Conservation (phyloP, 2,329 filamentous ascomycete genomes). For the Colletotrichum graminicola region DNA sequence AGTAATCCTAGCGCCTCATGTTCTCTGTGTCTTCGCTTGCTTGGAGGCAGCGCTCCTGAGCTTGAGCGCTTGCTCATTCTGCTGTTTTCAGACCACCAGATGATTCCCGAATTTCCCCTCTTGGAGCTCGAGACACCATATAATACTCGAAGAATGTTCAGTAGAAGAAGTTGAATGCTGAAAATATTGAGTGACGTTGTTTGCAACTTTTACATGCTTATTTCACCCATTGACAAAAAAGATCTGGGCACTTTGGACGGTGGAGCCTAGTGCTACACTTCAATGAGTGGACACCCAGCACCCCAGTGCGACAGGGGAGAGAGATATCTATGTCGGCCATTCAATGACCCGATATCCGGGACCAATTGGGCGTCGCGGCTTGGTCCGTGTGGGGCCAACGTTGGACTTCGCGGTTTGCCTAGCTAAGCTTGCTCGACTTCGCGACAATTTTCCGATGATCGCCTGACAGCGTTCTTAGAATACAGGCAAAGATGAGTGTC, state of each 20-base stretch:
- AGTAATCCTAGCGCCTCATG: slow-evolving; percentile 48
- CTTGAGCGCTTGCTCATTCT: slow-evolving; percentile 38
- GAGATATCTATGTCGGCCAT: background rate
- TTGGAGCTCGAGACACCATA: no score
- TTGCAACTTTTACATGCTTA: background rate
- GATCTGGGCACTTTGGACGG: background rate
- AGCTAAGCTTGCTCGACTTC: slow-evolving; percentile 23
- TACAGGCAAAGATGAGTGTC: slow-evolving; percentile 68
- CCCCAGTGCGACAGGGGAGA: no score
- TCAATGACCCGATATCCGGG: slow-evolving; percentile 24
- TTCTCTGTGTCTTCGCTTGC: slow-evolving; percentile 43
- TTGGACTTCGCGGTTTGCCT: slow-evolving; percentile 24
- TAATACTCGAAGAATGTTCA: background rate
- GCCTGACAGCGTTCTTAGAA: slow-evolving; percentile 24
- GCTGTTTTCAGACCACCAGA: background rate
- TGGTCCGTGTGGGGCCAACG: background rate
- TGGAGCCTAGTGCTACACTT: background rate
- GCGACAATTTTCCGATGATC: slow-evolving; percentile 34
- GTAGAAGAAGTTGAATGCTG: background rate
- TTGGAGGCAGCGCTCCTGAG: slow-evolving; percentile 27
- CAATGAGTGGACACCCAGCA: background rate
- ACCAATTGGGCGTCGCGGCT: background rate
- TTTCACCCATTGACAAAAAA: background rate
- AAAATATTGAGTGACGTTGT: background rate
- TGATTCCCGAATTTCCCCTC: background rate